Conservation (phyloP, 148 eudicot species). For the Simmondsia chinensis region DNA sequence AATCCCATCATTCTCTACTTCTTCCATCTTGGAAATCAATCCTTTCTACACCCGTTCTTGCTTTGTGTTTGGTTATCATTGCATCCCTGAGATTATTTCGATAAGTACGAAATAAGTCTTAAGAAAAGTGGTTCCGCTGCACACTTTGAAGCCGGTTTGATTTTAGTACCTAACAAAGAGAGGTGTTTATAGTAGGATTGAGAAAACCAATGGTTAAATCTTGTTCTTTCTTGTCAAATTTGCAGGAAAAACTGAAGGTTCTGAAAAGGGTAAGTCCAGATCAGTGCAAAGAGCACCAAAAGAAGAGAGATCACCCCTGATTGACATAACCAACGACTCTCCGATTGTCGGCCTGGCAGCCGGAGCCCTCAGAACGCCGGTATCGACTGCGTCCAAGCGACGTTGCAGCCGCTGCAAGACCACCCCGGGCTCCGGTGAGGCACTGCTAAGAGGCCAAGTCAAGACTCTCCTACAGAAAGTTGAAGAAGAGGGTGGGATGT, state of each 20-base stretch:
- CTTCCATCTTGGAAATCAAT: no score
- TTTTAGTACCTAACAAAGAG: no score
- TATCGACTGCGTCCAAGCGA: conserved; percentile 42
- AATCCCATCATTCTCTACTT: no score
- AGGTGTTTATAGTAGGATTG: no score
- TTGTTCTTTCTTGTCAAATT: background rate
- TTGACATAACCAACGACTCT: conserved; percentile 88
- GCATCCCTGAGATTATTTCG: no score
- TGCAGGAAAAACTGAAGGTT: conserved; percentile 46
- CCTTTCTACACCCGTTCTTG: no score
- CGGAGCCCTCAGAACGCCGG: conserved; percentile 44
- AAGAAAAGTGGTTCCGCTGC: no score
- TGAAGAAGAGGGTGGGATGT: conserved; percentile 68
- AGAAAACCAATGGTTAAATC: no score
- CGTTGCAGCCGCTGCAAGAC: conserved; percentile 16
- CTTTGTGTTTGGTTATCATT: no score
- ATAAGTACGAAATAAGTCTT: no score
- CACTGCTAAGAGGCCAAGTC: conserved; percentile 70
- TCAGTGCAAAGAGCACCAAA: conserved; percentile 18
- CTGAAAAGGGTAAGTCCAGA: conserved; percentile 32
- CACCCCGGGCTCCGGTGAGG: conserved; percentile 93
- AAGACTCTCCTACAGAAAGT: conserved; percentile 76
- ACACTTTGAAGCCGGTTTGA: no score
- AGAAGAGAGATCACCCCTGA: conserved; percentile 36
- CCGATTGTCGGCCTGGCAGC: conserved; percentile 83